phyloP scores from a whole-genome alignment of 2,329 filamentous ascomycete species.

The Nemania sp. region DNA sequence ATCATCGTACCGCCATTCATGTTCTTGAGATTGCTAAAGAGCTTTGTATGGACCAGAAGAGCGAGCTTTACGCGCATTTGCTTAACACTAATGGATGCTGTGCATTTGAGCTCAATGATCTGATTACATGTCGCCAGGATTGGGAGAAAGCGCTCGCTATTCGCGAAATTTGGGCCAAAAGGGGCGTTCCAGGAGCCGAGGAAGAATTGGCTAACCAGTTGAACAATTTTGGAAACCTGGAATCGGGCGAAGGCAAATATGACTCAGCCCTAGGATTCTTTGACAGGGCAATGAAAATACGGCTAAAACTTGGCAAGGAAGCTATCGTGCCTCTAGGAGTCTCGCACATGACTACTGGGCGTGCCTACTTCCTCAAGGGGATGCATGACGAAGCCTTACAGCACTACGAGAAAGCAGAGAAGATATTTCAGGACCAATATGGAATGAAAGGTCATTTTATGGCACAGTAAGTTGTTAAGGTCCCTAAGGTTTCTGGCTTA shows the following conservation, averaged over 20 bases:
- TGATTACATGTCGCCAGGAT: neutral
- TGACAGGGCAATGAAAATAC: neutral
- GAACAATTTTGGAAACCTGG: neutral
- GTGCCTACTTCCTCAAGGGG: neutral
- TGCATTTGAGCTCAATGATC: neutral
- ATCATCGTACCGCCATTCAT: neutral
- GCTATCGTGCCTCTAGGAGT: neutral
- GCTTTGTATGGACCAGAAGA: neutral
- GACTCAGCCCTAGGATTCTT: neutral
- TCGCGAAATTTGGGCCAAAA: neutral
- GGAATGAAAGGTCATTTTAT: neutral
- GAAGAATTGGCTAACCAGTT: neutral
- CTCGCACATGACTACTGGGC: neutral
- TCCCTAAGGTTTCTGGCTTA: neutral
- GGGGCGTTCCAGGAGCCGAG: neutral
- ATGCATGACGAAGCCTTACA: neutral
- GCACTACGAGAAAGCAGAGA: neutral
- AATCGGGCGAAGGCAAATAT: neutral
- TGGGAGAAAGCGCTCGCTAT: neutral
- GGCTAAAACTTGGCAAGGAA: neutral
- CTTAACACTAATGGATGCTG: constrained; percentile 1
- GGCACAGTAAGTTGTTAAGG: neutral
- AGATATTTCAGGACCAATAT: neutral
- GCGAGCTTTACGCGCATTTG: neutral
- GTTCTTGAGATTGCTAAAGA: neutral